Base-by-base conservation (phyloP, 306 rosid species). In the Lotus japonicus region DNA sequence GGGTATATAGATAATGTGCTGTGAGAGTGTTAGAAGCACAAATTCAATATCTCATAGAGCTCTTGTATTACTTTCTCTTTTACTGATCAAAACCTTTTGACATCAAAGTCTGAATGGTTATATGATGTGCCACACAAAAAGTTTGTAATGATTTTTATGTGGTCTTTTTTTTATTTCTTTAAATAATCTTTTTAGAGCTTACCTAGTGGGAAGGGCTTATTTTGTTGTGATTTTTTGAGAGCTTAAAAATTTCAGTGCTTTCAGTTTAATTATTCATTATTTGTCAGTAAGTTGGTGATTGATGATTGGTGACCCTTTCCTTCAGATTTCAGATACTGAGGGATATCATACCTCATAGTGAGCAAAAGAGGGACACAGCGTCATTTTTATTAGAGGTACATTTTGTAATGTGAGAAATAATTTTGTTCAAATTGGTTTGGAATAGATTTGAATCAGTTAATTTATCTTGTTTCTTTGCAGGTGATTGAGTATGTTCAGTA, bases 251-350 rank as follows among this genome's bases (percentile, higher is more conserved):
- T 65, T 74, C 57, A 54, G 46, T n/a, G 33, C 70, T 35, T 56
- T 77, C 10, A 10, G 49, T 28, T 36, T 54, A 65, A 26, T 64
- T 56, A 31, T 49, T 38, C 46, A 50, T 43, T n/a, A 44, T 66
- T 53, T 64, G 12, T 70, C 58, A 55, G 49, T 18, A 4, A 58
- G 64, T 64, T 51, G 14, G 60, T 61, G 53, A 28, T 78, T 84
- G 68, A 64, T 36, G 71, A 61, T 55, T 64, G 62, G 61, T 61
- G 33, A 63, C 72, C 58, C 41, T 46, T 69, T 60, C 58, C 66
- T 87, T 80, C 91, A 91, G 99, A 68, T 95, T 90, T 85, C 99
- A 95, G 89, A 84, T 85, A 81, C 78, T 95, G 86, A 90, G 99
- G 88, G 97, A 95, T 87, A 95, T 95, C 49, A 91, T 91, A 77